These are phyloP conservation scores for Backusella tarrabulga DNA, from an alignment of 192 early-diverging fungal genomes.

Conservation along the genomic window DNA sequence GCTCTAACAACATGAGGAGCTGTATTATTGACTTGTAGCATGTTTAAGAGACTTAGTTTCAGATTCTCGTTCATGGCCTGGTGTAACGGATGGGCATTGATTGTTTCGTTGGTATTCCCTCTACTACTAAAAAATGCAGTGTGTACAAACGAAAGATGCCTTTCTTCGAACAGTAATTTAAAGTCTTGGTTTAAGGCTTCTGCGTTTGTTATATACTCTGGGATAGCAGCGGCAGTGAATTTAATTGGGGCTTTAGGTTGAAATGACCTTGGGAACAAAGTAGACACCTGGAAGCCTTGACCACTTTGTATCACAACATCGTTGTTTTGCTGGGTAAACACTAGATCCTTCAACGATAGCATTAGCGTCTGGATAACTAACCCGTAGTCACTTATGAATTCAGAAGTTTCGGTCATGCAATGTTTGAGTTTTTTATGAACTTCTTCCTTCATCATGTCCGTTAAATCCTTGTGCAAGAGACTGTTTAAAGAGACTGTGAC, in stretches of 20 bases:
- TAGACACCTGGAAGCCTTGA: background rate
- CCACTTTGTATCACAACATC: background rate
- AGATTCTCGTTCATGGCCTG: background rate
- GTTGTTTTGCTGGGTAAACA: background rate
- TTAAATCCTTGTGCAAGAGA: background rate
- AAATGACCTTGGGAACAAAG: background rate
- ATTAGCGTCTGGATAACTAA: background rate
- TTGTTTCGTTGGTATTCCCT: background rate
- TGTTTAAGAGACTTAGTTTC: background rate
- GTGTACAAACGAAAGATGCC: background rate
- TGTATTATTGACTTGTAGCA: background rate
- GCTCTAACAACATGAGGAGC: background rate
- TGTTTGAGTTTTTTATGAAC: background rate
- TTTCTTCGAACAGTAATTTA: background rate
- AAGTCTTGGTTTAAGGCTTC: background rate
- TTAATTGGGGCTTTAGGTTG: background rate
- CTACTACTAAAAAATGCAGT: background rate
- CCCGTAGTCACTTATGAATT: too few species aligned
- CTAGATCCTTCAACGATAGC: background rate
- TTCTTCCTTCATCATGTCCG: background rate
- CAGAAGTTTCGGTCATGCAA: background rate
- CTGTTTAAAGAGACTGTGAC: background rate
- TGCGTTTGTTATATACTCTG: background rate
- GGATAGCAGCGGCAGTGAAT: background rate
- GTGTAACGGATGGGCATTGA: background rate